Evolutionary conservation across 306 rosid genomes (phyloP), one percentile per base, ranked within the genome.

Genomic region (Acacia acuminata): DNA sequence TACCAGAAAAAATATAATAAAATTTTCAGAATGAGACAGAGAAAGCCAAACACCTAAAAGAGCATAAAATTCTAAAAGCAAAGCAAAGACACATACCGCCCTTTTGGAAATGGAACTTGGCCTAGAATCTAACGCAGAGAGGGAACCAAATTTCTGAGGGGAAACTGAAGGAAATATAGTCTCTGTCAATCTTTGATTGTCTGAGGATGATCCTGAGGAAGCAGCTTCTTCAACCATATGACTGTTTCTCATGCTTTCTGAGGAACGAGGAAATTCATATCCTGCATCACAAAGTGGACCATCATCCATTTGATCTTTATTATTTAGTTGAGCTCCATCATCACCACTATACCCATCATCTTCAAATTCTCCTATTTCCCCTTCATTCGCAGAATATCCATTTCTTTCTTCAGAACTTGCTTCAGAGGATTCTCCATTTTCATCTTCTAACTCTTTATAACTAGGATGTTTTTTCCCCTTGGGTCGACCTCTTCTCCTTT

Each of bases 391-490:
- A 70, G 99, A 92, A 85, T 88, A 87, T 80, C 84, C 96, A 83
- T 88, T 93, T 84, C 94, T 91, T 83, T 92, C 99, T 64, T 89
- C 99, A 15, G 93, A 92, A 82, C 97, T 96, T 75, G 91, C 94
- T 88, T 96, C 99, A 20, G 94, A 93, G 80, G 84, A 96, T 76
- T 93, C 97, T 13, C 83, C 94, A 87, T 76, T 86, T 50, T 91
- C 99, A 79, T 95, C 98, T 65, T 96, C 99, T 81, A 93, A 80
- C 86, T 96, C 99, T 87, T 88, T 93, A 89, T 96, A 96, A 85
- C 75, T 90, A 47, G 88, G 95, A 76, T 68, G 83, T 68, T 88
- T 93, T 84, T 88, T 92, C 12, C 93, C 92, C 81, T 91, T 92
- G 82, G 94, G 97, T 58, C 96, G 88, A 44, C 98, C 98, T 72